These are phyloP conservation scores for Huiozyma sinensis DNA, from an alignment of 805 yeast species.

Conservation along the genomic window DNA sequence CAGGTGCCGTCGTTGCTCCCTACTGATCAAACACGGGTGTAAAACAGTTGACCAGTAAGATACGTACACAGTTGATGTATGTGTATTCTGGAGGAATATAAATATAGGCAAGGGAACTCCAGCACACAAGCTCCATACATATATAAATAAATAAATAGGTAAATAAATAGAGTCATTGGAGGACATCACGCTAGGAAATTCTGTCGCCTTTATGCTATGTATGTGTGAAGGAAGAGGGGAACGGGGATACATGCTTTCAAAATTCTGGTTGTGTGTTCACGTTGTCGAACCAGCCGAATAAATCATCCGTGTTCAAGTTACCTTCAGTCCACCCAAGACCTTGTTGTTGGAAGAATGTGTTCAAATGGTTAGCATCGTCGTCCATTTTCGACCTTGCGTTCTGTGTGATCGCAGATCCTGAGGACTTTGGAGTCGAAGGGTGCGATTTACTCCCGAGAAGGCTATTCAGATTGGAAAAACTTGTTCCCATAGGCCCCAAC, in stretches of 20 bases:
- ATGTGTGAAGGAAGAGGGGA: too few species aligned
- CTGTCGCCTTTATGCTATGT: too few species aligned
- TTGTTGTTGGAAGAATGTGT: constrained; percentile 66
- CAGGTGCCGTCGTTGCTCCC: too few species aligned
- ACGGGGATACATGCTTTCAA: not conserved
- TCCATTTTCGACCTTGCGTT: not conserved
- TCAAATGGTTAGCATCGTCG: constrained; percentile 23
- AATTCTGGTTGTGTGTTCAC: constrained; percentile 61
- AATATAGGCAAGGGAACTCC: too few species aligned
- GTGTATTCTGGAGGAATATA: too few species aligned
- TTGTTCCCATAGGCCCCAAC: not conserved
- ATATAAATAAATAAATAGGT: too few species aligned
- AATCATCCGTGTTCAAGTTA: constrained; percentile 57
- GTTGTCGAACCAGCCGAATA: constrained; percentile 82
- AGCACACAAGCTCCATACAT: too few species aligned
- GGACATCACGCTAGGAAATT: too few species aligned
- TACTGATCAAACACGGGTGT: too few species aligned
- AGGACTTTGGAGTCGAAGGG: not conserved
- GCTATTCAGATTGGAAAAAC: not conserved
- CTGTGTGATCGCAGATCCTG: not conserved
- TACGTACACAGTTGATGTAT: too few species aligned
- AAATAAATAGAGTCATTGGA: too few species aligned
- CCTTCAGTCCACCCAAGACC: constrained; percentile 80
- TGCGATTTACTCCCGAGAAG: not conserved
- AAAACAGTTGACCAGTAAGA: too few species aligned